These are phyloP conservation scores for Scalesia atractyloides DNA, from an alignment of 129 eudicot species.

Conservation along the genomic window DNA sequence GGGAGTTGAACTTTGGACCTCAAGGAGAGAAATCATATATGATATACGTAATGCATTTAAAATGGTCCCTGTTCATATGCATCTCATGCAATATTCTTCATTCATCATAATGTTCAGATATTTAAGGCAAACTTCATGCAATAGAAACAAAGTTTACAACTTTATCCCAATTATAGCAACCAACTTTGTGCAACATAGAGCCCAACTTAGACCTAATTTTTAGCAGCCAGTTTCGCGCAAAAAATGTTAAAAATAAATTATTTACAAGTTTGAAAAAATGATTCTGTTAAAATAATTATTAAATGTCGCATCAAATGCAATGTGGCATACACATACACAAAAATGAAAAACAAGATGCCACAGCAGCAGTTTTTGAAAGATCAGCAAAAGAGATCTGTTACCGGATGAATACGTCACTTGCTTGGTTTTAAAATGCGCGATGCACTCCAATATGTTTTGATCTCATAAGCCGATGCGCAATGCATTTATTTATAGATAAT, in stretches of 20 bases:
- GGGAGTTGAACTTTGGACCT: too few species aligned
- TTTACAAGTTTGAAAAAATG: neutral
- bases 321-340: neutral
- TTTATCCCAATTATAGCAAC: neutral
- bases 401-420: neutral
- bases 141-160: conserved; percentile 4
- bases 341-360: neutral
- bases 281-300: neutral
- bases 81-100: neutral
- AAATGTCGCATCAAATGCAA: neutral
- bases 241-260: neutral
- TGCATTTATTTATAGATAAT: too few species aligned
- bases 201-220: neutral
- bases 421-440: too few species aligned
- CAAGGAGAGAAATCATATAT: conserved; percentile 12
- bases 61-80: neutral
- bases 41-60: neutral
- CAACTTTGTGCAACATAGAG: neutral
- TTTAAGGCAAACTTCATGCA: neutral
- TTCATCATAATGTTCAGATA: neutral
- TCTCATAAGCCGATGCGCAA: too few species aligned
- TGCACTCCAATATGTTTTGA: too few species aligned
- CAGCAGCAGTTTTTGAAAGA: neutral
- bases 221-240: neutral
- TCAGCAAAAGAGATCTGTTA: neutral